Evolutionary conservation across 225 moss, liverwort and hornwort species (phyloP).

Genomic region (Physcomitrium patens): DNA sequence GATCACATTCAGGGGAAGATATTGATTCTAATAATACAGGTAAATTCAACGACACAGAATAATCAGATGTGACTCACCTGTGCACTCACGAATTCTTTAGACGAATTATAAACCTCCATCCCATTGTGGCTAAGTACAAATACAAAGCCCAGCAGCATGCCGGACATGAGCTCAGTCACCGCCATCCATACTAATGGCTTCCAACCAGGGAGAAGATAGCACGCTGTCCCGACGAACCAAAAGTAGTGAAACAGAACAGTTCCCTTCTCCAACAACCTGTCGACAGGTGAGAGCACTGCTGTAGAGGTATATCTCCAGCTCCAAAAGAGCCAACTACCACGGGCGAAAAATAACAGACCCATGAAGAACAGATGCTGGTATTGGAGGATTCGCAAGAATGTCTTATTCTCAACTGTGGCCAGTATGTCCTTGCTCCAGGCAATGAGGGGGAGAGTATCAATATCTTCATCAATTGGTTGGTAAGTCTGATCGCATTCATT

Average conservation of each 20-base stretch:
- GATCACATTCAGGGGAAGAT: too few species aligned
- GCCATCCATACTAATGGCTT: constrained; percentile 78
- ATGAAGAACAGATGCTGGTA: constrained; percentile 89
- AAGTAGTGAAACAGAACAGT: constrained; percentile 64
- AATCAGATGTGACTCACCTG: constrained; percentile 42
- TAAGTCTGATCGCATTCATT: constrained; percentile 92
- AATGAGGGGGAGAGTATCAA: constrained; percentile 87
- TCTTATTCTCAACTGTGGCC: constrained; percentile 77
- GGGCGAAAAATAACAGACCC: constrained; percentile 79
- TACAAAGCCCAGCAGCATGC: constrained; percentile 78
- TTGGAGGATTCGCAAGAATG: constrained; percentile 70
- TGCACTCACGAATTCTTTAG: constrained; percentile 87
- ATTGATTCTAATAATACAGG: too few species aligned
- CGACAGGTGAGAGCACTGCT: constrained; percentile 45
- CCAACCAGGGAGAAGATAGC: constrained; percentile 63
- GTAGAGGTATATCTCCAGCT: constrained; percentile 51
- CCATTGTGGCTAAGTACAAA: constrained; percentile 98
- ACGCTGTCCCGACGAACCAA: constrained; percentile 48
- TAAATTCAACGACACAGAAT: too few species aligned
- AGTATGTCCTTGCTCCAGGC: constrained; percentile 98
- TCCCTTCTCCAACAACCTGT: constrained; percentile 65
- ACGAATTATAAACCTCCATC: constrained; percentile 94
- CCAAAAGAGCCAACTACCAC: constrained; percentile 93
- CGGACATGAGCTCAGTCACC: constrained; percentile 69
- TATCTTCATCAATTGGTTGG: constrained; percentile 85